Conservation (phyloP, 176 grass and related monocot species). For the Triticum urartu region DNA sequence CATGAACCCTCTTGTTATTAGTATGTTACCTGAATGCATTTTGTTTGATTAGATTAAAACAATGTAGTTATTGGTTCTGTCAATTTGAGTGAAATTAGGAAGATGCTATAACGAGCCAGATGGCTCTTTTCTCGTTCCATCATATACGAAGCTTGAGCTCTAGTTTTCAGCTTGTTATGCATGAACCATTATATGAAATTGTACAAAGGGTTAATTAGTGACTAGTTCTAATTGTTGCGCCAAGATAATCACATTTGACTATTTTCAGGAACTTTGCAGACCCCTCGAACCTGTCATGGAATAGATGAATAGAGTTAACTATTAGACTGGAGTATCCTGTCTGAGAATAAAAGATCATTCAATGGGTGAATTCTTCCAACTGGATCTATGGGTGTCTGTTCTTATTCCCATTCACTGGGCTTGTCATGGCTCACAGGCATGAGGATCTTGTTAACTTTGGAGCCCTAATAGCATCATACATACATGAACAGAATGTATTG, state of each 20-base stretch:
- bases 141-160: neutral
- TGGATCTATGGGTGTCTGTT: conserved; percentile 16
- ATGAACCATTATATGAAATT: conserved; percentile 18
- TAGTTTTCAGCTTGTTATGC: neutral
- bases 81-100: neutral
- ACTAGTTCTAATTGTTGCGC: neutral
- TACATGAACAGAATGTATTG: conserved; percentile 1
- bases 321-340: conserved; percentile 19
- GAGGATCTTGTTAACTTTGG: neutral
- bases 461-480: neutral
- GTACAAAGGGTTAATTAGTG: neutral
- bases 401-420: neutral
- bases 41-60: neutral
- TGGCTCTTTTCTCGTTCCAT: neutral
- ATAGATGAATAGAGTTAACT: conserved; percentile 59
- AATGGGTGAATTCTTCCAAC: conserved; percentile 20
- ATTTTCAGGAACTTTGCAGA: conserved; percentile 84
- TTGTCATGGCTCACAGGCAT: conserved; percentile 8
- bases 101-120: neutral
- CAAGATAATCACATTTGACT: conserved; percentile 25
- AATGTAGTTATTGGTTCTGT: neutral
- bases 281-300: conserved; percentile 86
- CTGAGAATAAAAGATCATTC: conserved; percentile 18
- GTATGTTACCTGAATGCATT: neutral
- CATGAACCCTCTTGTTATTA: neutral